phyloP scores from a whole-genome alignment of 1,284 basidiomycete genomes.

The Hypsizygus ulmarius region DNA sequence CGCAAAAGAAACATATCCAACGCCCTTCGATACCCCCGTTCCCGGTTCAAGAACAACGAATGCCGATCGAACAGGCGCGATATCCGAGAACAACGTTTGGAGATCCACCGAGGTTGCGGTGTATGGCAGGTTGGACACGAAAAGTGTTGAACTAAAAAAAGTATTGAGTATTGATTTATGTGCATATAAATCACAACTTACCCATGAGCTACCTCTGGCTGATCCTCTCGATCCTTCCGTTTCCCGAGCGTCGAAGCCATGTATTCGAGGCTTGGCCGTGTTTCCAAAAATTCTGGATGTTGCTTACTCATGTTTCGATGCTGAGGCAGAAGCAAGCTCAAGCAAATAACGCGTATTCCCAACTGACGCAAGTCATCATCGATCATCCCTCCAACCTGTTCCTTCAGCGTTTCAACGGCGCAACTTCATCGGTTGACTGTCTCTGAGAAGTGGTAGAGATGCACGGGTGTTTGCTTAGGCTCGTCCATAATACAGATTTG shows the following conservation, averaged over 20 bases:
- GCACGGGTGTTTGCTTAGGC: too few relatives aligned
- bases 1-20: slow-evolving; percentile 97
- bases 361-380: too few relatives aligned
- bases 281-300: too few relatives aligned
- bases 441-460: too few relatives aligned
- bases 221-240: slow-evolving; percentile 48
- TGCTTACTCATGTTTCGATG: too few relatives aligned
- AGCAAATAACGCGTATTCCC: too few relatives aligned
- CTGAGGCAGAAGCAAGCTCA: too few relatives aligned
- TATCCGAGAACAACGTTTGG: slow-evolving; percentile 90
- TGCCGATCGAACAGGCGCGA: slow-evolving; percentile 91
- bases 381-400: too few relatives aligned
- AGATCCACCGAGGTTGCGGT: slow-evolving; percentile 89
- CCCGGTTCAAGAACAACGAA: slow-evolving; percentile 88
- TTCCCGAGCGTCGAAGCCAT: slow-evolving; percentile 44
- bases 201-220: slow-evolving; percentile 35
- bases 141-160: slow-evolving; percentile 59
- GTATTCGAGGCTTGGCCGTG: too few relatives aligned
- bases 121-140: slow-evolving; percentile 85
- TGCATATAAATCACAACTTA: slow-evolving; percentile 18
- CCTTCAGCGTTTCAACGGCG: too few relatives aligned
- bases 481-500: too few relatives aligned
- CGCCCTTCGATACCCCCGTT: slow-evolving; percentile 87
- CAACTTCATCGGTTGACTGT: too few relatives aligned
- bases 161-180: background rate